phyloP scores from a whole-genome alignment of 2,329 filamentous ascomycete species.

The Cladophialophora bantiana region DNA sequence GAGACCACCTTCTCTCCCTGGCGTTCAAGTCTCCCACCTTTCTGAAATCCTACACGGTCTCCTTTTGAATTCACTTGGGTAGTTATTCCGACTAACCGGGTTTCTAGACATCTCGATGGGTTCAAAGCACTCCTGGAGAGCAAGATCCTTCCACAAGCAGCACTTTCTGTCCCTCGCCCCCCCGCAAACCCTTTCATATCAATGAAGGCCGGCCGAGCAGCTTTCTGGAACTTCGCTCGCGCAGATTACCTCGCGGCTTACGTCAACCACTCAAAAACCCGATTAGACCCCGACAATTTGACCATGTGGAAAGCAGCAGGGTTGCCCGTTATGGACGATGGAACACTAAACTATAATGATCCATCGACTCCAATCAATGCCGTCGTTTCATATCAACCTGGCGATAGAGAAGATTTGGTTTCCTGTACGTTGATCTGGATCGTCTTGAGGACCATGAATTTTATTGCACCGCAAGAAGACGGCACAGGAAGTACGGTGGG shows the following conservation, averaged over 20 bases:
- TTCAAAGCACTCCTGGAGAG: constrained; percentile 66
- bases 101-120: constrained; percentile 63
- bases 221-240: constrained; percentile 72
- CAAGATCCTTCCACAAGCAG: constrained; percentile 48
- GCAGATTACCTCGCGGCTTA: constrained; percentile 71
- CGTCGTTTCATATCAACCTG: constrained; percentile 29
- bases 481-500: constrained; percentile 40
- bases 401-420: constrained; percentile 65
- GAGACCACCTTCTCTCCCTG: not conserved
- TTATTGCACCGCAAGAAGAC: constrained; percentile 52
- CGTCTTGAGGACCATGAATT: constrained; percentile 70
- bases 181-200: constrained; percentile 44
- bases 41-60: too few relatives aligned
- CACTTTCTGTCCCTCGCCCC: constrained; percentile 27
- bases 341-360: constrained; percentile 30
- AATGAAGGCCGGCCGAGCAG: constrained; percentile 64
- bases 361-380: constrained; percentile 28
- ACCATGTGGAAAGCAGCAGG: constrained; percentile 70
- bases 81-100: not conserved
- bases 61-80: not conserved
- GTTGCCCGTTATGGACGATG: constrained; percentile 62
- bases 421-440: constrained; percentile 72
- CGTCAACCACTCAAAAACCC: constrained; percentile 67
- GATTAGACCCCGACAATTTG: constrained; percentile 68
- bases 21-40: too few relatives aligned